Percentiles rank a stretch among this genome's conserved stretches.
phyloP scores from a whole-genome alignment of 2,329 filamentous ascomycete species.

The Tolypocladium tundrense region DNA sequence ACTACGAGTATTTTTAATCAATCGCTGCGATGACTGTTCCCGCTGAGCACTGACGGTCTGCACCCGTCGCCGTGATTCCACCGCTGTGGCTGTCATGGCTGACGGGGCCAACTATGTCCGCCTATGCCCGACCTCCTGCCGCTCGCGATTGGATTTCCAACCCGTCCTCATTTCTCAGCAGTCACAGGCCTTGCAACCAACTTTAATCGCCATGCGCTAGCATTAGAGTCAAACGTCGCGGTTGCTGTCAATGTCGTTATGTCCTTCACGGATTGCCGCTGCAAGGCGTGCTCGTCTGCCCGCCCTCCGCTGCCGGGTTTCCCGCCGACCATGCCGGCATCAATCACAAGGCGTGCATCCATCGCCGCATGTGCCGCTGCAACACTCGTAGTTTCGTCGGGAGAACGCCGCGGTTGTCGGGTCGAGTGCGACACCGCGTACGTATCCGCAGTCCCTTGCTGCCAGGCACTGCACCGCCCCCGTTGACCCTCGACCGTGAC shows the following conservation, averaged over 20 bases:
- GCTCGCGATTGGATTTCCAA: conserved; percentile 1
- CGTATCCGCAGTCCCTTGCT: background rate
- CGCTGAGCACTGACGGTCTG: background rate
- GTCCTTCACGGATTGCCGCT: background rate
- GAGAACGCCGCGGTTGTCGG: background rate
- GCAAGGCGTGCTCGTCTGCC: background rate
- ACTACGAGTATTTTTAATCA: background rate
- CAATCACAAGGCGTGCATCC: background rate
- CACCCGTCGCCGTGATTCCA: background rate
- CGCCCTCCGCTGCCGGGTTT: background rate
- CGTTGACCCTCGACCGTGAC: background rate
- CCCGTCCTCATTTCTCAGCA: conserved; percentile 5
- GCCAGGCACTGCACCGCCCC: background rate
- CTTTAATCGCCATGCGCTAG: background rate
- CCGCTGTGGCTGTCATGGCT: background rate
- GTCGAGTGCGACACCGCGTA: background rate
- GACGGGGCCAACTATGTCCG: conserved; percentile 1
- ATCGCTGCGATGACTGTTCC: background rate
- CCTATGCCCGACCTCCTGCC: background rate
- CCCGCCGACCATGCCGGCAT: background rate
- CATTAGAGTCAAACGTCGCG: background rate
- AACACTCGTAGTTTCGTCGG: background rate
- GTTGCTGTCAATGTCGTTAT: background rate
- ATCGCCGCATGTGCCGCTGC: background rate
- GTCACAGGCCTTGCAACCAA: background rate